Conservation (phyloP, 129 eudicot species). For the Scalesia atractyloides region DNA sequence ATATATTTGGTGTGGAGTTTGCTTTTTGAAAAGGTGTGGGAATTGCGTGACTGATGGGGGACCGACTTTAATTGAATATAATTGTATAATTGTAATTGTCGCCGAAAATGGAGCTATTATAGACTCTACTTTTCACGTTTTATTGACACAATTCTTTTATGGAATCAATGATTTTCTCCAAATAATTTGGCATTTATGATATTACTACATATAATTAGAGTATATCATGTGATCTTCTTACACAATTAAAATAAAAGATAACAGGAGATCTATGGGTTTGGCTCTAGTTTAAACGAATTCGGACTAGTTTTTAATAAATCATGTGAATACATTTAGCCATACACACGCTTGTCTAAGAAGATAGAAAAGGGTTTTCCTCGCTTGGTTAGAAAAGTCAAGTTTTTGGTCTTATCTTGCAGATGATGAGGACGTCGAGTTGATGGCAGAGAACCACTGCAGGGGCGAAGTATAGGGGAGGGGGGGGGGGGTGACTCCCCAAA, state of each 20-base stretch:
- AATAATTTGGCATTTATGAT: neutral
- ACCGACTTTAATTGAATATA: conserved; percentile 1
- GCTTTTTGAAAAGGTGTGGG: conserved; percentile 35
- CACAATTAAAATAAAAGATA: too few relatives aligned
- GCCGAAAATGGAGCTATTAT: conserved; percentile 22
- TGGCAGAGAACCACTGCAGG: neutral
- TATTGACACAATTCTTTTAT: neutral
- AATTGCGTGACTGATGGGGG: conserved; percentile 39
- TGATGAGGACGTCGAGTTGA: neutral
- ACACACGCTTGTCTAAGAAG: too few relatives aligned
- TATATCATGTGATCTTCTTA: too few relatives aligned
- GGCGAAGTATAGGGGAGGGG: too few relatives aligned
- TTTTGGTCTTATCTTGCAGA: conserved; percentile 43
- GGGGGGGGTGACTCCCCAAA: too few relatives aligned
- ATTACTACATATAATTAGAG: neutral
- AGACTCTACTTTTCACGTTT: conserved; percentile 5
- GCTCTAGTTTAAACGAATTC: too few relatives aligned
- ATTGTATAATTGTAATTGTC: neutral
- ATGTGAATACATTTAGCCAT: too few relatives aligned
- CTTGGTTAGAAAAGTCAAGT: too few relatives aligned
- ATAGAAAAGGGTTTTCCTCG: too few relatives aligned
- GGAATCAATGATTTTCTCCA: neutral
- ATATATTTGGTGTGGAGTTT: neutral
- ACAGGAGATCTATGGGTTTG: too few relatives aligned
- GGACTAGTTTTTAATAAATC: too few relatives aligned